Evolutionary conservation across 257 asterid species (phyloP).

Genomic region (Avicennia marina): DNA sequence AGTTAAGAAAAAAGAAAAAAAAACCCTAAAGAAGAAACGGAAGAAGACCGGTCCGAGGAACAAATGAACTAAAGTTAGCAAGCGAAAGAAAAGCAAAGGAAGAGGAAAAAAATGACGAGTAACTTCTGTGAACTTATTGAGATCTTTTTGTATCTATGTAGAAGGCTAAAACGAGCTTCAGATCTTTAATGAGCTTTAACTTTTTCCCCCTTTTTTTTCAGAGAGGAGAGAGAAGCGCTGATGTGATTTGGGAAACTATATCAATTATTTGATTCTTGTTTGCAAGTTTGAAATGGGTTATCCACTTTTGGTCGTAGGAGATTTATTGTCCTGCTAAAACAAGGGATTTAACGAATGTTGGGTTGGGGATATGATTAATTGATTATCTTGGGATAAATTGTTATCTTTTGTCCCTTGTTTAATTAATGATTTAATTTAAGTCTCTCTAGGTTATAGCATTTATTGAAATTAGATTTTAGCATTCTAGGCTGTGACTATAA

Average conservation of each 20-base stretch:
- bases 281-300: constrained; percentile 16
- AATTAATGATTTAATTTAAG: no score
- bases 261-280: constrained; percentile 41
- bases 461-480: no score
- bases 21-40: constrained; percentile 36
- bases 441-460: no score
- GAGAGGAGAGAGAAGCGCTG: constrained; percentile 14
- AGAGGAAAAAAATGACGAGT: constrained; percentile 41
- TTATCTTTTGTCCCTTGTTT: no score
- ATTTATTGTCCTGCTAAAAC: constrained; percentile 6
- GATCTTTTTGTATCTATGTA: constrained; percentile 40
- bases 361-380: background rate
- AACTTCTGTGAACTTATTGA: constrained; percentile 43
- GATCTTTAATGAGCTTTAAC: constrained; percentile 36
- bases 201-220: constrained; percentile 20
- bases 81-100: constrained; percentile 17
- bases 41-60: constrained; percentile 55
- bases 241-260: constrained; percentile 30
- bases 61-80: constrained; percentile 36
- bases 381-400: background rate
- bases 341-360: background rate
- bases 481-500: no score
- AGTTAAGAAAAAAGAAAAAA: background rate
- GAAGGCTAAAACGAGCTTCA: constrained; percentile 42
- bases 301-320: constrained; percentile 1